These are phyloP conservation scores for Biscogniauxia mediterranea DNA, from an alignment of 2,329 filamentous ascomycete species.

Conservation along the genomic window DNA sequence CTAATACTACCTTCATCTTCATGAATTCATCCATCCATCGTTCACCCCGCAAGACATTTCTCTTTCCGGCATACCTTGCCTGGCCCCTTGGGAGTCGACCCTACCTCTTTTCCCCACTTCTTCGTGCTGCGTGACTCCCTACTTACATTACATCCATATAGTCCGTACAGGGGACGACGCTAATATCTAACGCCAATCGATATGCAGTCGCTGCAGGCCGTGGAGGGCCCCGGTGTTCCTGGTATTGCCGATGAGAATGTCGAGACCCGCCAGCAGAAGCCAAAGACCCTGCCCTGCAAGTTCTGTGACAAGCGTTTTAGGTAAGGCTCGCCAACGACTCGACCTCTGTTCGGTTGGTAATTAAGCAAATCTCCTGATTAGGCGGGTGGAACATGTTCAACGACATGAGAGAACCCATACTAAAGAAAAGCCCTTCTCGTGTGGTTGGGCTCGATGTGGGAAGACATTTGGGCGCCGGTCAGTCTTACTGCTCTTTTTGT, in stretches of 20 bases:
- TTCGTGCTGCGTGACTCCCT: conserved; percentile 35
- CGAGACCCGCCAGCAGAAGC: conserved; percentile 56
- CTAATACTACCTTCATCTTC: conserved; percentile 30
- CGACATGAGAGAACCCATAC: conserved; percentile 64
- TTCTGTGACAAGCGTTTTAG: conserved; percentile 63
- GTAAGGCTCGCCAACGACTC: conserved; percentile 39
- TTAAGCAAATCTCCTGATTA: conserved; percentile 40
- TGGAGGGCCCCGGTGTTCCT: conserved; percentile 45
- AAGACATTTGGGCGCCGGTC: conserved; percentile 63
- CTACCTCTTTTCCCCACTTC: conserved; percentile 33
- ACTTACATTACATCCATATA: conserved; percentile 37
- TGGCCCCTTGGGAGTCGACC: conserved; percentile 27
- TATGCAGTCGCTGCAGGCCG: conserved; percentile 50
- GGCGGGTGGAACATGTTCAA: conserved; percentile 63
- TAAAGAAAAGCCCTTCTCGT: conserved; percentile 64
- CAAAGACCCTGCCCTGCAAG: conserved; percentile 61
- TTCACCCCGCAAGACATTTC: conserved; percentile 35
- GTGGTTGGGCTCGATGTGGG: conserved; percentile 57
- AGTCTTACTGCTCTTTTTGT: conserved; percentile 32
- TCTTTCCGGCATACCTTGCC: conserved; percentile 33
- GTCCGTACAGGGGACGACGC: conserved; percentile 39
- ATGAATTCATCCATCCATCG: conserved; percentile 36
- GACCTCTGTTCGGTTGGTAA: conserved; percentile 26
- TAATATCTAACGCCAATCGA: background rate
- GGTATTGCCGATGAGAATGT: conserved; percentile 44